Evolutionary conservation across 2,329 filamentous ascomycete genomes (phyloP).

Genomic region (Catunica adiposa): DNA sequence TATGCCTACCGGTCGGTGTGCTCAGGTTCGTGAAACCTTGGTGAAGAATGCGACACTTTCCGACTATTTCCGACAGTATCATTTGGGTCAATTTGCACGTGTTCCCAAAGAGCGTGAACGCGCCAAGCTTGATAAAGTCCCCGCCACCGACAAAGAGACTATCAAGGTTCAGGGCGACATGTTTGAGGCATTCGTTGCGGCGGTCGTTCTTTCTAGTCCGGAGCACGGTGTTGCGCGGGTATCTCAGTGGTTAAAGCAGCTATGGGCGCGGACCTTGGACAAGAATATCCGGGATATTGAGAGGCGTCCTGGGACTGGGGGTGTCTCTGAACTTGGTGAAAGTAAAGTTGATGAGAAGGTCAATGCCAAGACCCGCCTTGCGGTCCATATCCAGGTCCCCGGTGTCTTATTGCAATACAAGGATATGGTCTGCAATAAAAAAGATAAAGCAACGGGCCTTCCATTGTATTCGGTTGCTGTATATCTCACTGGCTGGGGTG

Average conservation of each 20-base stretch:
- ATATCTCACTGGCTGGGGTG: conserved; percentile 53
- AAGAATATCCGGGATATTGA: conserved; percentile 30
- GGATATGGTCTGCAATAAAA: conserved; percentile 34
- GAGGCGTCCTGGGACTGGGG: not conserved
- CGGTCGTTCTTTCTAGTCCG: conserved; percentile 52
- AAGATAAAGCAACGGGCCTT: conserved; percentile 36
- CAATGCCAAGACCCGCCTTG: conserved; percentile 35
- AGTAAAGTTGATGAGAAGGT: conserved; percentile 12
- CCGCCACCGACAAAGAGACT: conserved; percentile 33
- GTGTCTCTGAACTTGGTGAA: conserved; percentile 22
- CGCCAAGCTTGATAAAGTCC: conserved; percentile 21
- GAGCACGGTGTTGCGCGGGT: conserved; percentile 43
- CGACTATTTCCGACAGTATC: conserved; percentile 52
- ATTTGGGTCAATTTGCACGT: conserved; percentile 46
- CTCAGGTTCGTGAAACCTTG: conserved; percentile 60
- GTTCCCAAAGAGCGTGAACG: conserved; percentile 28
- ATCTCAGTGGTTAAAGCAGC: conserved; percentile 52
- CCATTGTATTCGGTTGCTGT: conserved; percentile 46
- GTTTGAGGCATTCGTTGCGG: conserved; percentile 82
- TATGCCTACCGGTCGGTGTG: conserved; percentile 49
- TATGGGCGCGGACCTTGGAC: conserved; percentile 54
- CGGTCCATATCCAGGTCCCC: conserved; percentile 35
- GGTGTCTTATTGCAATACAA: conserved; percentile 46
- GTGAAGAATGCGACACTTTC: conserved; percentile 68
- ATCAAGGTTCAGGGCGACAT: conserved; percentile 70